Evolutionary conservation across 2,329 filamentous ascomycete genomes (phyloP).

Genomic region (Sclerotinia minor): DNA sequence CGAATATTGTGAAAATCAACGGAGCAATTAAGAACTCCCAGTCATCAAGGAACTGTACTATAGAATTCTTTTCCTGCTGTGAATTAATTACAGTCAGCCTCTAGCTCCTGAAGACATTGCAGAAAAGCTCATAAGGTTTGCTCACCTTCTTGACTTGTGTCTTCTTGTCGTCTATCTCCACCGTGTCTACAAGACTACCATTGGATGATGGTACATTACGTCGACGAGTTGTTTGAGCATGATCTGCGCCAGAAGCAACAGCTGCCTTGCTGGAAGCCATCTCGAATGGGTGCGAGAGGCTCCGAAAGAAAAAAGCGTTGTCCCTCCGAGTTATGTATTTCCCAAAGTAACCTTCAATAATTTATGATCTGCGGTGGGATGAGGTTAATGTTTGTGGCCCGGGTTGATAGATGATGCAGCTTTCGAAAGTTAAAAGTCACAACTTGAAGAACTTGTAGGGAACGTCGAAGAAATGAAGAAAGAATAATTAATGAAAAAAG

Average conservation of each 20-base stretch:
- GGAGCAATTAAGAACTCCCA: conserved; percentile 64
- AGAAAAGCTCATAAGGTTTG: not conserved
- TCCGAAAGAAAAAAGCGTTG: conserved; percentile 5
- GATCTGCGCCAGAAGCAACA: conserved; percentile 60
- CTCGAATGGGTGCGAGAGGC: conserved; percentile 22
- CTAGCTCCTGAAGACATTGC: conserved; percentile 9
- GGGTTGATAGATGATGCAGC: conserved; percentile 13
- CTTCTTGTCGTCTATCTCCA: conserved; percentile 59
- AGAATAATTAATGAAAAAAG: conserved; percentile 33
- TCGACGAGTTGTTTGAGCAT: conserved; percentile 55
- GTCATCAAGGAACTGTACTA: conserved; percentile 63
- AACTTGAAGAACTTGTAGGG: conserved; percentile 14
- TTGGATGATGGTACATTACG: conserved; percentile 51
- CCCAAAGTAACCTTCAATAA: conserved; percentile 3
- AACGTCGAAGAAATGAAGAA: conserved; percentile 18
- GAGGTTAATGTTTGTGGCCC: conserved; percentile 21
- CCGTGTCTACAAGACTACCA: conserved; percentile 42
- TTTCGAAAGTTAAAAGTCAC: conserved; percentile 14
- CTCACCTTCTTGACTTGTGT: conserved; percentile 57
- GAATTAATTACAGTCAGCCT: conserved; percentile 32
- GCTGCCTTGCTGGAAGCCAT: conserved; percentile 50
- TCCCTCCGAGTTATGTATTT: conserved; percentile 4
- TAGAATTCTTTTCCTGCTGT: conserved; percentile 50
- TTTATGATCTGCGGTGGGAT: conserved; percentile 9
- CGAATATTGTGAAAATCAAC: conserved; percentile 60